These are phyloP conservation scores for Hapsidospora chrysogenum DNA, from an alignment of 495 filamentous ascomycete genomes.

Conservation along the genomic window DNA sequence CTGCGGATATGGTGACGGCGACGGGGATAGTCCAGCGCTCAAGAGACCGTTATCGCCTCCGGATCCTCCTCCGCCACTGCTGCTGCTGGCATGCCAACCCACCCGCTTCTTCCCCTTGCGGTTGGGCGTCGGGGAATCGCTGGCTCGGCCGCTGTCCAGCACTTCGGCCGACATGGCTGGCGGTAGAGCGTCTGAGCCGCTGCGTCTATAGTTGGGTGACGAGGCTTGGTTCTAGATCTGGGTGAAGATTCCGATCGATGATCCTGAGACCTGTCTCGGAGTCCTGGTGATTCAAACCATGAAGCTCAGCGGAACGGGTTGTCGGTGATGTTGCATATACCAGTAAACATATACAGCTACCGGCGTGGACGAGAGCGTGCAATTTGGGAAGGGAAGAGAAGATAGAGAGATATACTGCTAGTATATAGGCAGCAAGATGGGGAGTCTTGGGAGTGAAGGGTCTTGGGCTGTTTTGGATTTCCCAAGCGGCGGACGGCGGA, in stretches of 20 bases:
- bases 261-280: conserved; percentile 3
- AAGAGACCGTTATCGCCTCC: background rate
- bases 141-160: background rate
- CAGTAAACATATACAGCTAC: too few species aligned
- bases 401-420: too few species aligned
- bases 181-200: background rate
- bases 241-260: too few species aligned
- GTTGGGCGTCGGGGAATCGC: background rate
- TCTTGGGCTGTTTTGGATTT: too few species aligned
- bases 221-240: too few species aligned
- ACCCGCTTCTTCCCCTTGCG: conserved; percentile 4
- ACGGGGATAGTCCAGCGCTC: background rate
- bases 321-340: background rate
- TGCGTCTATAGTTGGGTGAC: background rate
- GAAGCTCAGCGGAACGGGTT: background rate
- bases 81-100: background rate
- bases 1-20: background rate
- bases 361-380: too few species aligned
- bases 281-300: conserved; percentile 1
- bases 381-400: too few species aligned
- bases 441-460: too few species aligned
- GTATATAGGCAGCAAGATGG: too few species aligned
- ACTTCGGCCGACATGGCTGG: background rate
- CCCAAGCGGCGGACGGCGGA: too few species aligned
- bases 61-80: background rate